These are phyloP conservation scores for Lactifluus subvellereus DNA, from an alignment of 768 basidiomycete species.

Conservation along the genomic window DNA sequence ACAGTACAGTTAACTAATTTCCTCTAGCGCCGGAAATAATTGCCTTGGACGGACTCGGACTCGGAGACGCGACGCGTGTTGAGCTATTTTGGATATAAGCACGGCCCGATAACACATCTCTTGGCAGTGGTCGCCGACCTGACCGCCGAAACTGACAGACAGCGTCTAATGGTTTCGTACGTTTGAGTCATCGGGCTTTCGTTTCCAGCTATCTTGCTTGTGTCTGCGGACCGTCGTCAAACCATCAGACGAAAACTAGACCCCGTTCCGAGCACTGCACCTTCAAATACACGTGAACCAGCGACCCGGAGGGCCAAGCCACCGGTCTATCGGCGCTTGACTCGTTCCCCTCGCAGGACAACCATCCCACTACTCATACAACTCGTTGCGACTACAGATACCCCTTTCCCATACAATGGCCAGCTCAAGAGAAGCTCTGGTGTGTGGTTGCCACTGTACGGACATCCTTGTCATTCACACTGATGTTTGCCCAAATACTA, in stretches of 20 bases:
- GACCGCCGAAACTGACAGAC: neutral
- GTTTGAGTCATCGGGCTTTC: neutral
- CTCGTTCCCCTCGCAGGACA: neutral
- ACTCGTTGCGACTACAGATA: neutral
- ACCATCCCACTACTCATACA: neutral
- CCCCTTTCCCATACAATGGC: slow-evolving; percentile 1
- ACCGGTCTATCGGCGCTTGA: neutral
- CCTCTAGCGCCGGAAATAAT: no score
- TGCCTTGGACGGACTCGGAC: no score
- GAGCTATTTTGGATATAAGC: no score
- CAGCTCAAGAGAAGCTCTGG: slow-evolving; percentile 15
- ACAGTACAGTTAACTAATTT: no score
- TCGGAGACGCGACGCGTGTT: no score
- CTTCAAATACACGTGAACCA: neutral
- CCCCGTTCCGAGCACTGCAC: neutral
- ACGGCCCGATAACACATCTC: no score
- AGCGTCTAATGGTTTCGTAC: neutral
- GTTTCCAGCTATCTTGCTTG: neutral
- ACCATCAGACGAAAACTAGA: neutral
- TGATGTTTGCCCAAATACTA: neutral
- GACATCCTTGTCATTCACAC: neutral
- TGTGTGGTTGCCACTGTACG: neutral
- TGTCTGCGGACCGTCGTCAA: neutral
- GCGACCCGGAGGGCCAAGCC: neutral
- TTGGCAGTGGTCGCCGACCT: no score